Percentiles rank a stretch among this genome's conserved stretches.
These are phyloP conservation scores for Talaromyces islandicus DNA, from an alignment of 2,329 filamentous ascomycete species.

Conservation along the genomic window DNA sequence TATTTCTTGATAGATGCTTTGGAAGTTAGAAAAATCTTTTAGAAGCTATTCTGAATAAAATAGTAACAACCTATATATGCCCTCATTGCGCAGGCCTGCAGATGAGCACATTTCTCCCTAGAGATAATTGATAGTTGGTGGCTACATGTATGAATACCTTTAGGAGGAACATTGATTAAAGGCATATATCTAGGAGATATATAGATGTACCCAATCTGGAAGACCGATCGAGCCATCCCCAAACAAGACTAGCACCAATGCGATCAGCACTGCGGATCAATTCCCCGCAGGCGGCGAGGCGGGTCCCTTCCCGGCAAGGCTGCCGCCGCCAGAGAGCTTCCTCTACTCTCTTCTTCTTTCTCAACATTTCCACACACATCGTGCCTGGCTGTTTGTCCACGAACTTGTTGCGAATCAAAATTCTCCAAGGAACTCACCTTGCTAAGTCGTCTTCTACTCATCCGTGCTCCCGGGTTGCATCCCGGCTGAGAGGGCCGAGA, in stretches of 20 bases:
- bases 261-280: neutral
- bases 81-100: no score
- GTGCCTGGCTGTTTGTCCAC: neutral
- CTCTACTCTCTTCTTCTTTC: neutral
- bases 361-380: neutral
- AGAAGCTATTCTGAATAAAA: no score
- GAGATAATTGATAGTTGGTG: no score
- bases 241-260: neutral
- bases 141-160: no score
- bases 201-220: no score
- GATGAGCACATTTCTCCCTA: no score
- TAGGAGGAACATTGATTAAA: no score
- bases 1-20: neutral
- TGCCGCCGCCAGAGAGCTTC: neutral
- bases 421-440: neutral
- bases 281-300: neutral
- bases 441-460: no score
- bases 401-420: neutral
- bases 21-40: neutral
- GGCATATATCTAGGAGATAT: no score
- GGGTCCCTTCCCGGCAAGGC: neutral
- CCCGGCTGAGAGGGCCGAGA: neutral
- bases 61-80: no score
- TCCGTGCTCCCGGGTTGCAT: neutral
- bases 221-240: neutral